Conservation (phyloP, 257 asterid species). For the Primulina eburnea region DNA sequence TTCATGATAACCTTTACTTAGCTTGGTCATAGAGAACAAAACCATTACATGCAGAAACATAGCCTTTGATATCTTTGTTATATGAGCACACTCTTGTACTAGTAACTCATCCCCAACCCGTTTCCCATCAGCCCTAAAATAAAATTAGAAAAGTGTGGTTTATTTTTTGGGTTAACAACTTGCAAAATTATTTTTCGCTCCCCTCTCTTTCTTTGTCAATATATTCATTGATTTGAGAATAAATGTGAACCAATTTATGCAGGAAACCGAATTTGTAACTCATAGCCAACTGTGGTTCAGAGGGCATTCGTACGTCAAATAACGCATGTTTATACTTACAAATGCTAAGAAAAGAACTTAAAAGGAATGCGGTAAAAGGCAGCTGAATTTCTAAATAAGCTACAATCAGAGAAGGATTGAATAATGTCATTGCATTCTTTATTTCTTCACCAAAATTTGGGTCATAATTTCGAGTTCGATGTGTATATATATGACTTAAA, state of each 20-base stretch:
- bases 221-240: neutral
- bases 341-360: neutral
- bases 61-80: neutral
- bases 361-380: neutral
- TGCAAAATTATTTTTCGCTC: neutral
- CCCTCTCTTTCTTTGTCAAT: neutral
- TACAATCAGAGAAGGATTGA: neutral
- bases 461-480: neutral
- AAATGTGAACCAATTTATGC: neutral
- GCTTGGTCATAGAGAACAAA: neutral
- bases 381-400: neutral
- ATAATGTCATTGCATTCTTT: neutral
- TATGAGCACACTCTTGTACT: neutral
- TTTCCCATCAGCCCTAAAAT: neutral
- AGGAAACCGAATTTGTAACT: neutral
- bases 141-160: neutral
- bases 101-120: neutral
- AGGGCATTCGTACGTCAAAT: neutral
- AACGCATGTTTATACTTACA: neutral
- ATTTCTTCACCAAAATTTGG: neutral
- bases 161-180: neutral
- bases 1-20: neutral
- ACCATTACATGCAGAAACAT: neutral
- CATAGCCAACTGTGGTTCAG: neutral
- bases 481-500: neutral